Base-by-base conservation (phyloP, 1,139 yeast species). In the Wickerhamomyces sp. region DNA sequence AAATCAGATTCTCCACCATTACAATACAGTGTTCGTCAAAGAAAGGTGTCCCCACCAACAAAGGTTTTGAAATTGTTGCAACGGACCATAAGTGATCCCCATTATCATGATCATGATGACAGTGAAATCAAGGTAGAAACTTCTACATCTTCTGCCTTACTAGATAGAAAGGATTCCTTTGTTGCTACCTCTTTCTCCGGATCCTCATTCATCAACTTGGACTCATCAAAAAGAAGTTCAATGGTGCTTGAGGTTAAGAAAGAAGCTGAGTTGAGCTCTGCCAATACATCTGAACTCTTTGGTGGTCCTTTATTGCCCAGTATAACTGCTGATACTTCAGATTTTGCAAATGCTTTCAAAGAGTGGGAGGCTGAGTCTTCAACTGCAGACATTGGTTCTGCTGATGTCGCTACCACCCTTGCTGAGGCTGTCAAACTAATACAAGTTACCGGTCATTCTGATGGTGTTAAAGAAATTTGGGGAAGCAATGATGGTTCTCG, bases 311-410 rank as follows among this genome's bases (percentile, higher is more conserved):
- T 36, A 7, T 44, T 58, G n/a, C 60, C 61, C 13, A 56, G 57
- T 41, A 10, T 55, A 15, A 44, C 52, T 27, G 27, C 34, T n/a
- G 40, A 40, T n/a, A 48, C 57, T 3, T 56, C 61, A 7, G 61
- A 57, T 39, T 58, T 58, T 48, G 59, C 53, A n/a, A 43, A 43
- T 36, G 59, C 59, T 7, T 58, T 58, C 41, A 46, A 45, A 29
- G 57, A 53, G 1, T 58, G 62, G 62, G 53, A 51, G 36, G 36
- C 50, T 18, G 37, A 43, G 2, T 11, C 48, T n/a, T 29, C 34
- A 14, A 27, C 34, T 29, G 35, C 39, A 4, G 36, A 39, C 2
- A 13, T 35, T 6, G 43, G 37, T 8, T 7, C 27, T 2, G 6
- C 32, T 10, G 11, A 13, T 14, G 40, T 23, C 13, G 40, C 30